Evolutionary conservation across 1,284 basidiomycete species (phyloP).

Genomic region (Ganoderma boninense): DNA sequence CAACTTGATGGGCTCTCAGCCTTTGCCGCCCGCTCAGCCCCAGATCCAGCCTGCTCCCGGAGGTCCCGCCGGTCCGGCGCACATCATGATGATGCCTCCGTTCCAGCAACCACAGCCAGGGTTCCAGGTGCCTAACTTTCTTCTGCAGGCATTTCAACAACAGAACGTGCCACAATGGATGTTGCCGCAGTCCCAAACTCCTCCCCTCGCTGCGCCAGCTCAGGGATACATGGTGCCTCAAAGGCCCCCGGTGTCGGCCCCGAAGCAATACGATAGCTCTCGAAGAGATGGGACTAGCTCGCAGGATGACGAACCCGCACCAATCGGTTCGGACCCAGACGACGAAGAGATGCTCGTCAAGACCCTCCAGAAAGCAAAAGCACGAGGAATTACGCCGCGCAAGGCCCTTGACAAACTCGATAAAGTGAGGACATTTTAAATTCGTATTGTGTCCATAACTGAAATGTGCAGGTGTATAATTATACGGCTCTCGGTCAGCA

Average conservation of each 20-base stretch:
- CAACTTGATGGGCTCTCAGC: background rate
- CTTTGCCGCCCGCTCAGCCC: background rate
- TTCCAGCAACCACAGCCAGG: background rate
- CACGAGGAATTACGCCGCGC: background rate
- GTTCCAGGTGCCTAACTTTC: background rate
- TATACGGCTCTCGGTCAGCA: constrained; percentile 1
- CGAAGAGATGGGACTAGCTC: background rate
- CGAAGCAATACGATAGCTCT: background rate
- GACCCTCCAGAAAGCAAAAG: background rate
- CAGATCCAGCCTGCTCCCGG: background rate
- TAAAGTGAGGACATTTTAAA: background rate
- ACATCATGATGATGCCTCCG: background rate
- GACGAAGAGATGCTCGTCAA: constrained; percentile 5
- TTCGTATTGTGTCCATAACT: background rate
- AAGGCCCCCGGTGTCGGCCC: background rate
- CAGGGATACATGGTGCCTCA: background rate
- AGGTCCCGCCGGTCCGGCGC: background rate
- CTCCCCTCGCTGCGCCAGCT: background rate
- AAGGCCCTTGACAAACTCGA: constrained; percentile 1
- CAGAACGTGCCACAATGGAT: background rate
- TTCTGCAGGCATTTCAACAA: background rate
- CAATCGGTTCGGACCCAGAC: background rate
- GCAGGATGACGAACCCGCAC: background rate
- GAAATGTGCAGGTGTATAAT: background rate
- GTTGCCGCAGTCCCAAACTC: background rate